phyloP scores from a whole-genome alignment of 148 eudicot genomes.

The Diospyros lotus region DNA sequence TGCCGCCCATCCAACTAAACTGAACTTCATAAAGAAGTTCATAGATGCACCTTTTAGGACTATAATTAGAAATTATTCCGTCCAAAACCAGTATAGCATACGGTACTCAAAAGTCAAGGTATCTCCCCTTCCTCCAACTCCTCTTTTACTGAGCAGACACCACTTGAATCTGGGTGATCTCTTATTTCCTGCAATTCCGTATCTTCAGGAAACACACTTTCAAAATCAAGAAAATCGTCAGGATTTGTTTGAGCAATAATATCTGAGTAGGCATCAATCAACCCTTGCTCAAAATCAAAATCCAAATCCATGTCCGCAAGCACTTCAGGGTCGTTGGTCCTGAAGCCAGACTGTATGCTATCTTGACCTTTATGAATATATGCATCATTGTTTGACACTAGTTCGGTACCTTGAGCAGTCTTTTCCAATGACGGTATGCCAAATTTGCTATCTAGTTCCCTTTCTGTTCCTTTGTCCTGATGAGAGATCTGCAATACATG shows the following conservation, averaged over 20 bases:
- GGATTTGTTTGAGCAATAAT: constrained; percentile 52
- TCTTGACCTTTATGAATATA: constrained; percentile 8
- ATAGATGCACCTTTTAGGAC: too few species aligned
- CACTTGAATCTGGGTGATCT: constrained; percentile 12
- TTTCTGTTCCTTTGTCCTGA: constrained; percentile 14
- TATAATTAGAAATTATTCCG: too few species aligned
- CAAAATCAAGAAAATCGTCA: constrained; percentile 59
- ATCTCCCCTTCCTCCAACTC: constrained; percentile 97
- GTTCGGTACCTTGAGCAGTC: background rate
- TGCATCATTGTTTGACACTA: constrained; percentile 3
- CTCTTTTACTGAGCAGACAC: constrained; percentile 27
- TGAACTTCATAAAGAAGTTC: too few species aligned
- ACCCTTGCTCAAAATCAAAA: constrained; percentile 60
- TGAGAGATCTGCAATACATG: background rate
- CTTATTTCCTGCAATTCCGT: constrained; percentile 5
- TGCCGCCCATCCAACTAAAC: too few species aligned
- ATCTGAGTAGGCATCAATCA: constrained; percentile 55
- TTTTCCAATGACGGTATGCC: constrained; percentile 7
- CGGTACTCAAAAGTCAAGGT: constrained; percentile 10
- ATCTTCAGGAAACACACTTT: constrained; percentile 21
- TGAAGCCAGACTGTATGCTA: constrained; percentile 4
- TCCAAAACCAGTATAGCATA: too few species aligned
- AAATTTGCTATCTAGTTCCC: constrained; percentile 15
- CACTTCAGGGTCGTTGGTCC: constrained; percentile 21
- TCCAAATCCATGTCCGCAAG: constrained; percentile 33